Conservation (phyloP, 202 grass and related monocot genomes). For the Eragrostis tef region DNA sequence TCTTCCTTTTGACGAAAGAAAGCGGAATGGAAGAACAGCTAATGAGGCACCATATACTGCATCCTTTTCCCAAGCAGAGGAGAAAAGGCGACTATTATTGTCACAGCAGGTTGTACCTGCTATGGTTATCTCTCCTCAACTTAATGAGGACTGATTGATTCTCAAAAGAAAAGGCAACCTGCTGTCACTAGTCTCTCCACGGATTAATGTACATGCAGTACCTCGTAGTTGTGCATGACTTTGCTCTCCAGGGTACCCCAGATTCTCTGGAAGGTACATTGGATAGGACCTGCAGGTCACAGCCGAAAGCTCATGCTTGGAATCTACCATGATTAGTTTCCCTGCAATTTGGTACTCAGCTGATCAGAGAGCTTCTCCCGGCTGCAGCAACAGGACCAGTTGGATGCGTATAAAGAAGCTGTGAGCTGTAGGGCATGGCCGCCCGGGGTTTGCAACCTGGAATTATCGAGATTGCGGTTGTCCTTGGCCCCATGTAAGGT, state of each 20-base stretch:
- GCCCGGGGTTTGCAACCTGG: conserved; percentile 49
- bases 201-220: not conserved
- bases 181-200: not conserved
- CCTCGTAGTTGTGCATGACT: conserved; percentile 8
- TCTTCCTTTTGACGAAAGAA: conserved; percentile 2
- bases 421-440: conserved; percentile 1
- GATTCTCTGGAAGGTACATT: conserved; percentile 33
- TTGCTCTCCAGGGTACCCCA: conserved; percentile 3
- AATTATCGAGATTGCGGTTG: conserved; percentile 26
- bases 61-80: not conserved
- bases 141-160: conserved; percentile 2
- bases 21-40: not conserved
- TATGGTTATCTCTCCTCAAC: not conserved
- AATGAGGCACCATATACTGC: not conserved
- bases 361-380: not conserved
- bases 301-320: conserved; percentile 17
- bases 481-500: conserved; percentile 29
- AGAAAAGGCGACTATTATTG: conserved; percentile 17
- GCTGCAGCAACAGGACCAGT: not conserved
- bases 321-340: not conserved
- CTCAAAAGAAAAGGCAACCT: conserved; percentile 19
- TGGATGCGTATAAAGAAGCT: not conserved
- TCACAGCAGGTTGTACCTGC: conserved; percentile 9
- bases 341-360: not conserved
- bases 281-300: not conserved